phyloP scores from a whole-genome alignment of 2,329 filamentous ascomycete species.

The Leptographium procerum region DNA sequence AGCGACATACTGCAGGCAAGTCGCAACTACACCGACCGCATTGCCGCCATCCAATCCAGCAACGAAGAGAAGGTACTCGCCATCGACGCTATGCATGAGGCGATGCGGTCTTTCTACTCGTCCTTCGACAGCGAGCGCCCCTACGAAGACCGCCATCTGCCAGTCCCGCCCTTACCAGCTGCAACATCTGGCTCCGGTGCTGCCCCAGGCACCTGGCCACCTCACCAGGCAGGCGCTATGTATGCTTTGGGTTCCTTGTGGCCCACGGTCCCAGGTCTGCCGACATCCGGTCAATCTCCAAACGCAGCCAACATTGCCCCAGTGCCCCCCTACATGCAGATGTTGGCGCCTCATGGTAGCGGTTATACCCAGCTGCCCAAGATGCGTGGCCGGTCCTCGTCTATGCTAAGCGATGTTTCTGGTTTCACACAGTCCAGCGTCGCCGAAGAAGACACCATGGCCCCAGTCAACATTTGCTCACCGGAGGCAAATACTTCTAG shows the following conservation, averaged over 20 bases:
- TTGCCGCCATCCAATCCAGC: slow-evolving; percentile 23
- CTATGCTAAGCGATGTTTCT: slow-evolving; percentile 57
- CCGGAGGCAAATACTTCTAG: background rate
- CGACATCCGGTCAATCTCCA: slow-evolving; percentile 8
- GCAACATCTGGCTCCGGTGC: background rate
- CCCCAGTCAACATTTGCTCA: background rate
- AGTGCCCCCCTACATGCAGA: slow-evolving; percentile 21
- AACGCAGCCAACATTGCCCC: background rate
- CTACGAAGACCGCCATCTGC: slow-evolving; percentile 22
- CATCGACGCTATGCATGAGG: slow-evolving; percentile 21
- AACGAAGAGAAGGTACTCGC: slow-evolving; percentile 29
- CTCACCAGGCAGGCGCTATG: slow-evolving; percentile 6
- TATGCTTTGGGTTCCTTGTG: slow-evolving; percentile 3
- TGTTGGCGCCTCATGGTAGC: slow-evolving; percentile 1
- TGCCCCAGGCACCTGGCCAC: slow-evolving; percentile 3
- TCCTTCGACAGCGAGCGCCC: slow-evolving; percentile 29
- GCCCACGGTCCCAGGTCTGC: background rate
- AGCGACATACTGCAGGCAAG: slow-evolving; percentile 35
- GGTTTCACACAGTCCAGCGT: slow-evolving; percentile 53
- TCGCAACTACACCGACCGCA: slow-evolving; percentile 28
- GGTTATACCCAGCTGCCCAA: slow-evolving; percentile 16
- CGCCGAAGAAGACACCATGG: slow-evolving; percentile 31
- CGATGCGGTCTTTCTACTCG: slow-evolving; percentile 29
- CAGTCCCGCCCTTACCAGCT: background rate
- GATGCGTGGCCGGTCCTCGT: slow-evolving; percentile 48